Percentiles rank a stretch among this genome's conserved stretches.
phyloP scores from a whole-genome alignment of 2,329 filamentous ascomycete genomes.

The Diplocarpon mali region DNA sequence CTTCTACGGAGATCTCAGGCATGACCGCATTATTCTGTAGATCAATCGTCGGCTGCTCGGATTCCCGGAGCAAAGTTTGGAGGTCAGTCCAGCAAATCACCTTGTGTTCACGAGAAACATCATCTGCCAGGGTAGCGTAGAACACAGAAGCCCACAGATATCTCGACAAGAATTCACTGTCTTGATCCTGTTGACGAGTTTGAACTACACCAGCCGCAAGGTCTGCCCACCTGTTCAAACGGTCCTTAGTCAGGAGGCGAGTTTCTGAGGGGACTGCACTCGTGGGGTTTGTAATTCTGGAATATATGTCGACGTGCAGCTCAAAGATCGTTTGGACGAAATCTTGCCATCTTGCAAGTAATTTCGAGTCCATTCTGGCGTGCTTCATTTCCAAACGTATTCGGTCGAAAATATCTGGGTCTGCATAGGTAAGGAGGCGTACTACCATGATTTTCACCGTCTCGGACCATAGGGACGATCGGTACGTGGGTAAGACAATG shows the following conservation, averaged over 20 bases:
- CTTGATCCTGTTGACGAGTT: conserved; percentile 15
- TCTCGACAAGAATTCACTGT: conserved; percentile 38
- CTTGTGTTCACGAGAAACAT: conserved; percentile 46
- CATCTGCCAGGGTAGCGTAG: conserved; percentile 44
- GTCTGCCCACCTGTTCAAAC: conserved; percentile 47
- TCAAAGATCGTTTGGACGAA: conserved; percentile 53
- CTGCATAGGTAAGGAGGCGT: conserved; percentile 37
- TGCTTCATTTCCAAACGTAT: conserved; percentile 33
- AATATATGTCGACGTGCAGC: conserved; percentile 55
- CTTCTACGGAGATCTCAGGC: conserved; percentile 72
- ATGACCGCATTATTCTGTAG: conserved; percentile 82
- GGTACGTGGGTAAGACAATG: conserved; percentile 39
- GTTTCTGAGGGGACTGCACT: conserved; percentile 42
- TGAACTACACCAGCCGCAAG: conserved; percentile 43
- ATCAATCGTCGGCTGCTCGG: conserved; percentile 40
- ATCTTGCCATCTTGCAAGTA: conserved; percentile 33
- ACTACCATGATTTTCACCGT: conserved; percentile 44
- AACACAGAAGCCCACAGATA: conserved; percentile 58
- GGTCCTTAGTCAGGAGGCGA: conserved; percentile 43
- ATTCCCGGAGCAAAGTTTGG: conserved; percentile 38
- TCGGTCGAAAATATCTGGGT: conserved; percentile 40
- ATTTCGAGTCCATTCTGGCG: conserved; percentile 13
- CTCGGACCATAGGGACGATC: conserved; percentile 45
- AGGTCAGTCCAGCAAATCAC: conserved; percentile 53
- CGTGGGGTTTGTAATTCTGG: conserved; percentile 48